Conservation (phyloP, 1,139 yeast genomes). For the Suhomyces bribrorum region DNA sequence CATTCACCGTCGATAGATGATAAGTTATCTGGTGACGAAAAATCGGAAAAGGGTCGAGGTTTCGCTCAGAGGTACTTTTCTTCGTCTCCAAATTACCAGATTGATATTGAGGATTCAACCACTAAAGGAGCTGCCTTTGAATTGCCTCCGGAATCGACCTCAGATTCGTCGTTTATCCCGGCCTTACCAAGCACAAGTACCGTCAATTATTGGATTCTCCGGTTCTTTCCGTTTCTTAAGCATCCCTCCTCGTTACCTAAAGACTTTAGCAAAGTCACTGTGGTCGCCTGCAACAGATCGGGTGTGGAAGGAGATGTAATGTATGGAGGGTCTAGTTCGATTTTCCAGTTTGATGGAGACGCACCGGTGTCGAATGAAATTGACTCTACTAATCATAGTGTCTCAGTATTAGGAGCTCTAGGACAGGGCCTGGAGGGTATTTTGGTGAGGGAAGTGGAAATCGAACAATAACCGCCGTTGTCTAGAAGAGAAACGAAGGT, state of each 20-base stretch:
- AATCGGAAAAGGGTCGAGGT: constrained; percentile 11
- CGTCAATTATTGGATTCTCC: constrained; percentile 64
- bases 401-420: constrained; percentile 53
- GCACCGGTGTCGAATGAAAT: constrained; percentile 22
- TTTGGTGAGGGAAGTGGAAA: constrained; percentile 55
- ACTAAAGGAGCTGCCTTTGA: neutral
- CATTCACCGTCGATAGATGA: constrained; percentile 44
- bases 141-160: constrained; percentile 1
- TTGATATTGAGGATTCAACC: constrained; percentile 1
- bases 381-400: constrained; percentile 47
- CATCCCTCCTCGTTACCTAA: constrained; percentile 37
- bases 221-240: constrained; percentile 64
- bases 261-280: constrained; percentile 30
- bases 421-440: constrained; percentile 67
- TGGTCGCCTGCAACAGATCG: constrained; percentile 64
- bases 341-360: constrained; percentile 51
- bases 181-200: constrained; percentile 28
- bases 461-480: too few species aligned
- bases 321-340: constrained; percentile 73
- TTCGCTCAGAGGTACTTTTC: constrained; percentile 9
- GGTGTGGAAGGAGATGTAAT: constrained; percentile 72
- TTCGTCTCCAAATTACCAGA: neutral
- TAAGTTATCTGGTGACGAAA: constrained; percentile 9
- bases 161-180: constrained; percentile 17
- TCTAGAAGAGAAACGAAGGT: too few species aligned